Base-by-base conservation (phyloP, 1,284 basidiomycete species). In the Trametes pubescens region DNA sequence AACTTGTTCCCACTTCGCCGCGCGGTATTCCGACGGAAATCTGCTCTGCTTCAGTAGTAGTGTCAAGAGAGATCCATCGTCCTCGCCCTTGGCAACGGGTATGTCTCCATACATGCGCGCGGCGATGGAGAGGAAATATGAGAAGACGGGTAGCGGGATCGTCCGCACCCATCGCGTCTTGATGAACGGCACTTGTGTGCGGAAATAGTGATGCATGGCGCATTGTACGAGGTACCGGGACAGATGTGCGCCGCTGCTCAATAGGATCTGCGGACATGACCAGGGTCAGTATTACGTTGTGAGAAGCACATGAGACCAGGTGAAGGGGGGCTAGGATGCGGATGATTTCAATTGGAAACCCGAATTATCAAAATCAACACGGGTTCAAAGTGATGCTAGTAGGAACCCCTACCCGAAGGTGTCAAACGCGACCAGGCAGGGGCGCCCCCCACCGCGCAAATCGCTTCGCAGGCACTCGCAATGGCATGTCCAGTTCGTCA, bases 141-240 rank as follows among this genome's bases (percentile, higher is more conserved):
- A 77, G 69, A 91, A 90, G 54, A 87, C 83, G 16, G 80, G 72
- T 43, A 90, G 77, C 4, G 85, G 78, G 58, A 92, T 80, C 37
- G 81, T 84, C 71, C 89, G 84, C 65, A 88, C 88, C 90, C 90
- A 92, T 26, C 79, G 78, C 1, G 85, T 83, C 76, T 91, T 91
- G 75, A 92, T 84, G 69, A 91, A 92, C 37, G 89, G 88, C 29
- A 86, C 79, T 67, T 86, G 84, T 1, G 88, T 84, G 67, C 87
- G 84, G 73, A 90, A 92, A 73, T 86, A 91, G 72, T 92, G 90
- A 64, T 91, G 89, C 58, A 90, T 86, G 54, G 90, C 87, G 60
- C 89, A 83, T 75, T 92, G 91, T 48, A 88, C 81, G 61, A 92
- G 82, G 76, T 92, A 92, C 64, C 90, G 85, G 66, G 90, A 92